Evolutionary conservation across 202 grass and related monocot genomes (phyloP).

Genomic region (Musa balbisiana): DNA sequence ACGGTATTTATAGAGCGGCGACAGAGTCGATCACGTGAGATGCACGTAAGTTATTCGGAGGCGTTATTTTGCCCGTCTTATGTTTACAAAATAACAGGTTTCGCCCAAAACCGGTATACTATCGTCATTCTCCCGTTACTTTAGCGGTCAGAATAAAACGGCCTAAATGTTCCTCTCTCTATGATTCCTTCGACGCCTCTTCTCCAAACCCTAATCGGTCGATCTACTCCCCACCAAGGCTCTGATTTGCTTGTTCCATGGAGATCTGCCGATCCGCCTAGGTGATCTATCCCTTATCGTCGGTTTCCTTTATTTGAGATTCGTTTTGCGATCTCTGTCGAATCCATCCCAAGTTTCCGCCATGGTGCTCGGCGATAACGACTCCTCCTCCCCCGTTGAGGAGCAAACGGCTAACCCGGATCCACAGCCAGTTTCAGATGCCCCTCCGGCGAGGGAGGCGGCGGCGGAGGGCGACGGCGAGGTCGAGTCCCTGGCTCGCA

Average conservation of each 20-base stretch:
- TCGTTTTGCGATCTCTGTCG: background rate
- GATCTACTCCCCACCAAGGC: background rate
- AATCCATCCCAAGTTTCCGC: background rate
- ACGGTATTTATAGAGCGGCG: too few relatives aligned
- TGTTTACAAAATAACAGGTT: too few relatives aligned
- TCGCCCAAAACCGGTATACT: too few relatives aligned
- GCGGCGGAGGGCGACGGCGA: conserved; percentile 24
- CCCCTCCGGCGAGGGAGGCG: background rate
- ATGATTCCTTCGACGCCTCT: background rate
- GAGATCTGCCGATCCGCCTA: background rate
- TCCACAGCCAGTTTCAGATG: background rate
- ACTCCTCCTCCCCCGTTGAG: background rate
- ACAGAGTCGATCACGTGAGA: too few relatives aligned
- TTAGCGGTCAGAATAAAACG: too few relatives aligned
- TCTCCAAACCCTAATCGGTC: background rate
- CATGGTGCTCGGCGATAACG: conserved; percentile 6
- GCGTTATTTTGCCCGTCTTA: too few relatives aligned
- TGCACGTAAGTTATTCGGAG: too few relatives aligned
- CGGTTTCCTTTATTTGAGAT: background rate
- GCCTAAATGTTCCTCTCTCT: background rate
- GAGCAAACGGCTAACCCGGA: background rate
- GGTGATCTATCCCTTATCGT: background rate
- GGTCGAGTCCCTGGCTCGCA: conserved; percentile 63
- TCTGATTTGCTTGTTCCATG: background rate
- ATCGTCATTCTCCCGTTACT: too few relatives aligned